Percentiles rank a stretch among this genome's conserved stretches.
Conservation (phyloP, 169 alveolate species). For the Plasmodium fragile region DNA sequence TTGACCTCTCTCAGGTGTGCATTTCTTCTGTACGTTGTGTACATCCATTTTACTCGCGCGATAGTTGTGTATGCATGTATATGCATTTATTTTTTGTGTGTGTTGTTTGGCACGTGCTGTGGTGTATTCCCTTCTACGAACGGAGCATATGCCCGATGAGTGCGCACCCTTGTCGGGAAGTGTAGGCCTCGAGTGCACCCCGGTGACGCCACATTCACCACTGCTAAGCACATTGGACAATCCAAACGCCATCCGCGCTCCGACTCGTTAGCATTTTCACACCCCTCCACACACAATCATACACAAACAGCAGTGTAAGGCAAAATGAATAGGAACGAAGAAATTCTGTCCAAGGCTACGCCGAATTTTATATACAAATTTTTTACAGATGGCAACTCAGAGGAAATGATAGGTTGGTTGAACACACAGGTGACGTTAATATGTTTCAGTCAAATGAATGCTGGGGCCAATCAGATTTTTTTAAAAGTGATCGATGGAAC, state of each 20-base stretch:
- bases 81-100: no score
- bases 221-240: neutral
- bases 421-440: slow-evolving; percentile 29
- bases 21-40: neutral
- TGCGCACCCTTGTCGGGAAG: neutral
- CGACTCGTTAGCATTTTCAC: neutral
- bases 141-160: neutral
- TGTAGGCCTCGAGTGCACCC: neutral
- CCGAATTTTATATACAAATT: slow-evolving; percentile 64
- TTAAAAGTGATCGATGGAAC: slow-evolving; percentile 74
- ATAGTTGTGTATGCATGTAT: neutral
- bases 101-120: neutral
- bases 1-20: neutral
- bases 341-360: slow-evolving; percentile 65
- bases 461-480: slow-evolving; percentile 52
- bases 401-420: slow-evolving; percentile 34
- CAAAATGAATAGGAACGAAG: slow-evolving; percentile 67
- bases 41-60: neutral
- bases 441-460: slow-evolving; percentile 75
- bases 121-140: neutral
- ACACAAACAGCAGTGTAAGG: neutral
- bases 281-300: neutral
- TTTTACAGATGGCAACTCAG: slow-evolving; percentile 47
- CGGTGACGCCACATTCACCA: neutral
- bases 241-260: neutral